Evolutionary conservation across 2,329 filamentous ascomycete genomes (phyloP).

Genomic region (Alternaria brassicae): DNA sequence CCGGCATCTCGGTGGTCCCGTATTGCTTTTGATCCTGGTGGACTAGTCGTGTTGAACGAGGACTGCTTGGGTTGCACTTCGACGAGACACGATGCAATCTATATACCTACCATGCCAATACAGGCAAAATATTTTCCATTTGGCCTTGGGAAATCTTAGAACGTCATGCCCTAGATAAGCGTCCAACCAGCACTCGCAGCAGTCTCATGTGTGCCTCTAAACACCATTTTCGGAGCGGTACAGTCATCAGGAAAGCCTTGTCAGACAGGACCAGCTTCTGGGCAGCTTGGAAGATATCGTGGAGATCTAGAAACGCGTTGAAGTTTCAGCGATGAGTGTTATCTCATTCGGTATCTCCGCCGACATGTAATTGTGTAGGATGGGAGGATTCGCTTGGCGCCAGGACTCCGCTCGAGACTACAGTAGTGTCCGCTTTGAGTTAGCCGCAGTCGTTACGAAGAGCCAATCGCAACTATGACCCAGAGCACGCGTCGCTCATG

Average conservation of each 20-base stretch:
- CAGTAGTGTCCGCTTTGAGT: slow-evolving; percentile 27
- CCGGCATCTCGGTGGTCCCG: slow-evolving; percentile 31
- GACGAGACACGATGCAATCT: slow-evolving; percentile 14
- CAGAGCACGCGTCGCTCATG: slow-evolving; percentile 20
- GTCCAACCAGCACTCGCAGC: slow-evolving; percentile 17
- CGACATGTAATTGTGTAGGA: slow-evolving; percentile 12
- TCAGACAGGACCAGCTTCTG: slow-evolving; percentile 14
- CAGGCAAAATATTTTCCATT: slow-evolving; percentile 8
- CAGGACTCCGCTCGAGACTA: slow-evolving; percentile 18
- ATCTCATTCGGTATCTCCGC: slow-evolving; percentile 18
- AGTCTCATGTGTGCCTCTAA: slow-evolving; percentile 24
- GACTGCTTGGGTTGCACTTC: slow-evolving; percentile 9
- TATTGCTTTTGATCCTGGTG: slow-evolving; percentile 4
- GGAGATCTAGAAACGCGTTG: slow-evolving; percentile 8
- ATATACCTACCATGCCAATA: slow-evolving; percentile 20
- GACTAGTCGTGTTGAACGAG: slow-evolving; percentile 13
- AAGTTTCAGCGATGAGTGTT: slow-evolving; percentile 3
- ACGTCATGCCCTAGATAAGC: slow-evolving; percentile 14
- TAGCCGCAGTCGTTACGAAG: slow-evolving; percentile 2
- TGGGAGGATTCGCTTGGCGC: slow-evolving; percentile 26
- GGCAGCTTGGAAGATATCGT: slow-evolving; percentile 21
- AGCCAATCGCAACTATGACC: not conserved
- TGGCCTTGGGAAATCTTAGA: not conserved
- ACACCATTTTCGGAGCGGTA: slow-evolving; percentile 10
- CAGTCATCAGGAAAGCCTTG: not conserved